Evolutionary conservation across 2,329 filamentous ascomycete genomes (phyloP), one percentile per base, ranked within the genome.

Genomic region (Colletotrichum scovillei): DNA sequence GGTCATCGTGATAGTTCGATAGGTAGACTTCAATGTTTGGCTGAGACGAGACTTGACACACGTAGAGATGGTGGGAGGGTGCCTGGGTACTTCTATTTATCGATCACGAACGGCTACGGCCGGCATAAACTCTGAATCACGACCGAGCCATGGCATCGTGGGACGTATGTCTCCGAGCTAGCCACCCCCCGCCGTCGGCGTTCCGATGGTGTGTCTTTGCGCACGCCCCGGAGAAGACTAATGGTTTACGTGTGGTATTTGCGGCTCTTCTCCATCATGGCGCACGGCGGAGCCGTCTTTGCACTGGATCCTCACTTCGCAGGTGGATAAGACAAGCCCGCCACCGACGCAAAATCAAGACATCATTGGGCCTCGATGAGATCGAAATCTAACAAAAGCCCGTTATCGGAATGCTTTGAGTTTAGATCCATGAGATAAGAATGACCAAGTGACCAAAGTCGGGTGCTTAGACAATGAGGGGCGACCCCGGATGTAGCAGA

Each of bases 351-450:
- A 28, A 16, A 42, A 57, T 28, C 30, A 14, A 38, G 46, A 49
- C 14, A 11, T 30, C 4, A 42, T 19, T 73, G 71, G 67, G 57
- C 56, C 67, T 49, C 35, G 32, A 57, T 42, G 42, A 26, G 42
- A 38, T 63, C 22, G 11, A 53, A 58, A 53, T 65, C 70, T 57
- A 55, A 24, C 46, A 62, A 35, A 46, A 35, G n/a, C 19, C 32
- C 67, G 35, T 30, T 59, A 62, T 32, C 32, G 46, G 55, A 58
- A 49, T 19, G 46, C 67, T 49, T 66, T 59, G 60, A 62, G 42
- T 64, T 57, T 30, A 30, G 67, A 70, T 73, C 53, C 56, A 32
- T 70, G 67, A 73, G 67, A 71, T 73, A 71, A 73, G 16, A 66
- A 66, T 73, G 67, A 70, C 67, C 60, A 22, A 28, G 56, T 66